Evolutionary conservation across 140 eudicot genomes (phyloP).

Genomic region (Stevia rebaudiana): DNA sequence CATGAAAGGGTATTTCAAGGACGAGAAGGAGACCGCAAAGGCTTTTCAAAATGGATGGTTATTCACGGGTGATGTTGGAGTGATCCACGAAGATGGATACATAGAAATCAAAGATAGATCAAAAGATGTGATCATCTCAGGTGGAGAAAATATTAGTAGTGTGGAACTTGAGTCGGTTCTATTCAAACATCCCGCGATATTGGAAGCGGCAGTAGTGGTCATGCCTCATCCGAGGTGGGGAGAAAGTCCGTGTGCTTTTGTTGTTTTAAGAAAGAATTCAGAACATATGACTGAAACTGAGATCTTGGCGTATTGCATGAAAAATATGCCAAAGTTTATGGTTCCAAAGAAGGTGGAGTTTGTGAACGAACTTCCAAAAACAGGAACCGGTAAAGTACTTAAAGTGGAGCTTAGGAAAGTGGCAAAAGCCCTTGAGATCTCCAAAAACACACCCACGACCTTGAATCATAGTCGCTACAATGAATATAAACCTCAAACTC

Average conservation of each 20-base stretch:
- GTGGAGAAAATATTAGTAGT: conserved; percentile 67
- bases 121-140: background rate
- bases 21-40: conserved; percentile 51
- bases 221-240: conserved; percentile 70
- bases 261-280: conserved; percentile 12
- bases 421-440: conserved; percentile 30
- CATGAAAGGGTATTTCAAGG: conserved; percentile 15
- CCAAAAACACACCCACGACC: background rate
- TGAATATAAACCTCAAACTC: too few relatives aligned
- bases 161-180: conserved; percentile 50
- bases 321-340: conserved; percentile 48
- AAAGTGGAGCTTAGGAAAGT: conserved; percentile 44
- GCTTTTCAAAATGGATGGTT: conserved; percentile 23
- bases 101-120: conserved; percentile 37
- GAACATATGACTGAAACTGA: conserved; percentile 32
- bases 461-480: too few relatives aligned
- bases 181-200: conserved; percentile 33
- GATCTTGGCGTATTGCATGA: conserved; percentile 39
- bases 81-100: conserved; percentile 58
- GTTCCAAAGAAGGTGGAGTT: conserved; percentile 56
- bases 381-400: conserved; percentile 38
- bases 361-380: conserved; percentile 50
- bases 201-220: conserved; percentile 63
- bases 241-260: conserved; percentile 64
- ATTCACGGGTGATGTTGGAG: conserved; percentile 62